phyloP scores from a whole-genome alignment of 106 monocot genomes.

The Dendrobium huoshanense region DNA sequence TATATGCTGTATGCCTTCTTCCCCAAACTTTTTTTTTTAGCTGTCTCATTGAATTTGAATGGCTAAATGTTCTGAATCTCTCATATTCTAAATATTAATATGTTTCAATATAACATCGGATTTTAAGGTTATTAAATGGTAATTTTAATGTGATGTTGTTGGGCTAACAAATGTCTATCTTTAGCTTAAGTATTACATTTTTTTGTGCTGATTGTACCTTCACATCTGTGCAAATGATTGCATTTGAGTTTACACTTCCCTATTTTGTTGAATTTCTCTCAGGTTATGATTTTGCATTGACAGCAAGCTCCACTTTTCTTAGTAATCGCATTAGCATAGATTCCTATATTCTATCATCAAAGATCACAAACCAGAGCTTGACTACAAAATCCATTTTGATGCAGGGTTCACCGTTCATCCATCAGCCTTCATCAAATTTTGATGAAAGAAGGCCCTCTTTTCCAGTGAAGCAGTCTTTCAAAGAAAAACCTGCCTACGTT shows the following conservation, averaged over 20 bases:
- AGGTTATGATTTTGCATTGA: not conserved
- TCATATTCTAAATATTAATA: not conserved
- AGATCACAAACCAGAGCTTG: not conserved
- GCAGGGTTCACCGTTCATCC: constrained; percentile 24
- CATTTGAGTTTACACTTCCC: not conserved
- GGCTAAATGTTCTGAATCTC: not conserved
- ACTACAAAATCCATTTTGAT: not conserved
- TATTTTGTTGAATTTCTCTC: not conserved
- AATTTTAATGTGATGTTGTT: not conserved
- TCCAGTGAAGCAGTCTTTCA: constrained; percentile 9
- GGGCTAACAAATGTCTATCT: not conserved
- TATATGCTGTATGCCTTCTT: not conserved
- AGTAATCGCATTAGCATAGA: not conserved
- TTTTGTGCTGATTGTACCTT: not conserved
- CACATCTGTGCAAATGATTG: not conserved
- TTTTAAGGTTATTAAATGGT: not conserved
- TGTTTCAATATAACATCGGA: not conserved
- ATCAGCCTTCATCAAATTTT: constrained; percentile 26
- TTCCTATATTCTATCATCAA: not conserved
- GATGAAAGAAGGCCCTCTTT: constrained; percentile 17
- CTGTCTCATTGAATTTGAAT: not conserved
- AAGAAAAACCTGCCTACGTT: constrained; percentile 38
- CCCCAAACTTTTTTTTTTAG: not conserved
- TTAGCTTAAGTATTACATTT: not conserved
- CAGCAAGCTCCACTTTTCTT: not conserved